Evolutionary conservation across 106 monocot species (phyloP), one percentile per base, ranked within the genome.

Genomic region (Hemerocallis citrina): DNA sequence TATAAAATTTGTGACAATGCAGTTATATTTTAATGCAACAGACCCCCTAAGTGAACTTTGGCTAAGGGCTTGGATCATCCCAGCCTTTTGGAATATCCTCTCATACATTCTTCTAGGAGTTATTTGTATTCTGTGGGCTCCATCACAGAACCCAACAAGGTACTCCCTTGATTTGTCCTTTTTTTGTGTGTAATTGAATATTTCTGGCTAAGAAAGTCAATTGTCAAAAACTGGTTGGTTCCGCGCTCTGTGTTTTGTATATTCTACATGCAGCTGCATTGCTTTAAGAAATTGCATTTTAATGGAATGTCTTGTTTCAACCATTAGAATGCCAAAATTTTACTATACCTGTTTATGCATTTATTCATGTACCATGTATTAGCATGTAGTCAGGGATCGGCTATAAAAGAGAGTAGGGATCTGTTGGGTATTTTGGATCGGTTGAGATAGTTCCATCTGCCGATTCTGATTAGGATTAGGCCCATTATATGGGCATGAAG

Each of bases 21-120:
- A 95, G 95, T 74, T 96, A 27, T 96, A 96, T 60, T 96, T 96
- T 65, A 96, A 96, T 79, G 95, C 95, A 49, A 84, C 78, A 34
- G 90, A 96, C 57, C 95, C 95, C 7, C 74, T 96, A 70, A 90
- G 86, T 70, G 95, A 96, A 45, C 64, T 90, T 44, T 96, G 95
- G 95, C 86, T 84, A 75, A 84, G 86, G 79, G 86, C 95, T 83
- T 96, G 95, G 95, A 86, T 96, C 50, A 90, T 96, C 58, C 71
- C 86, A 38, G 86, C 95, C 45, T 96, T 96, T 67, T 96, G 95
- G 95, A 91, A 79, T 87, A 65, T 78, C n/a, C 81, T 90, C 13
- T 76, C 95, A 7, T 96, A 76, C 57, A 56, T 66, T 45, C 86
- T 96, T 38, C 86, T 96, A 68, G 70, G 10, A 41, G 64, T 96